Conservation (phyloP, 108 stramenopile genomes). For the Poteriospumella lacustris region DNA sequence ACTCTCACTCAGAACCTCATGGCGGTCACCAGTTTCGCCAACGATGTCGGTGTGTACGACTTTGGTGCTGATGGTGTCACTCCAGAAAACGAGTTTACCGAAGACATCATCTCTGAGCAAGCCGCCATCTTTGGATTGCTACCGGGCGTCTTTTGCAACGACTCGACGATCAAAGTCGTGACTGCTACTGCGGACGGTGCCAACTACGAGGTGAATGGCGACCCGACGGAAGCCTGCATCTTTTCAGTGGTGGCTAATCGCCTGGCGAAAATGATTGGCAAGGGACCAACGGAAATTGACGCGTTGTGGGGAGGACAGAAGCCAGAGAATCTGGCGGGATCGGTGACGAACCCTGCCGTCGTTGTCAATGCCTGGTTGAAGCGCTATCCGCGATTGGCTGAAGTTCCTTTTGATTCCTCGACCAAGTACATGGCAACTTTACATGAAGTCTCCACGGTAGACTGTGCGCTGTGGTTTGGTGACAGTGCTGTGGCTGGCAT, state of each 20-base stretch:
- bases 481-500: neutral
- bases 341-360: neutral
- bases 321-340: too few relatives aligned
- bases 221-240: neutral
- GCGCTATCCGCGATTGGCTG: neutral
- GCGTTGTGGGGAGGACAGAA: too few relatives aligned
- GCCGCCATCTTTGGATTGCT: too few relatives aligned
- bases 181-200: neutral
- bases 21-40: slow-evolving; percentile 49
- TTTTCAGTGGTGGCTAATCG: neutral
- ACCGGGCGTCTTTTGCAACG: neutral
- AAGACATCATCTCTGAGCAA: neutral
- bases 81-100: neutral
- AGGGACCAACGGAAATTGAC: too few relatives aligned
- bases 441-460: neutral
- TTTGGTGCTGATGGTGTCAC: neutral
- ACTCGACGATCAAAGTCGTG: neutral
- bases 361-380: neutral
- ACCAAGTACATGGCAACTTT: slow-evolving; percentile 1
- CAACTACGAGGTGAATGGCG: neutral
- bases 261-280: too few relatives aligned
- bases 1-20: slow-evolving; percentile 66
- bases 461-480: neutral
- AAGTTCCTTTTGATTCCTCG: neutral
- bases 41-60: neutral